Evolutionary conservation across 2,329 filamentous ascomycete genomes (phyloP).

Genomic region (Verticillium tricorpus): DNA sequence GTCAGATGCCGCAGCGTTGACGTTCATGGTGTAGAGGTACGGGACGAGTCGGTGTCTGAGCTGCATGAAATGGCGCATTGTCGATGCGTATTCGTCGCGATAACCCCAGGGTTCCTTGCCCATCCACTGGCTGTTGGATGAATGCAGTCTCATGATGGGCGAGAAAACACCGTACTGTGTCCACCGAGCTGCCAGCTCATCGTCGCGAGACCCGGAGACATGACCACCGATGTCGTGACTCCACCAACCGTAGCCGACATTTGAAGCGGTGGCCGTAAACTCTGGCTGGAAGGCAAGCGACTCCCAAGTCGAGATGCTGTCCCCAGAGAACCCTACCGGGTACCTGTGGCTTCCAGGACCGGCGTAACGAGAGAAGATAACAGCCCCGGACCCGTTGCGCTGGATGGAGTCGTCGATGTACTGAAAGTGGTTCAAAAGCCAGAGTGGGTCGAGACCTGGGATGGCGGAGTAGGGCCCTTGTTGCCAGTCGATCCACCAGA

Average conservation of each 20-base stretch:
- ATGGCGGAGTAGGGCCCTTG: slow-evolving; percentile 52
- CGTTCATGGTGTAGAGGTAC: slow-evolving; percentile 56
- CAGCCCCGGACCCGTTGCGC: slow-evolving; percentile 34
- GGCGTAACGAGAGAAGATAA: slow-evolving; percentile 58
- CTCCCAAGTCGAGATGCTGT: slow-evolving; percentile 55
- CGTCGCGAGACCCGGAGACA: slow-evolving; percentile 48
- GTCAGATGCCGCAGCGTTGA: slow-evolving; percentile 34
- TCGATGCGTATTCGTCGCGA: slow-evolving; percentile 35
- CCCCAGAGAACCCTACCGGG: slow-evolving; percentile 61
- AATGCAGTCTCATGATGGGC: slow-evolving; percentile 58
- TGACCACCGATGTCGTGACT: slow-evolving; percentile 68
- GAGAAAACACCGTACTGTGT: slow-evolving; percentile 58
- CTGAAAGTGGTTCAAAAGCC: slow-evolving; percentile 62
- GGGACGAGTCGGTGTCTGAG: slow-evolving; percentile 56
- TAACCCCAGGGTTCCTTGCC: slow-evolving; percentile 60
- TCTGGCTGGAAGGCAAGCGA: slow-evolving; percentile 61
- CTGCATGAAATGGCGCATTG: slow-evolving; percentile 45
- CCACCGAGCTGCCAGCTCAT: slow-evolving; percentile 57
- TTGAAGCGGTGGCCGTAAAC: slow-evolving; percentile 61
- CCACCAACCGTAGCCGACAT: slow-evolving; percentile 67
- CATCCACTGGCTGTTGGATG: slow-evolving; percentile 51
- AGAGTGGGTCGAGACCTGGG: slow-evolving; percentile 54
- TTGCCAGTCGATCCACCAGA: slow-evolving; percentile 68
- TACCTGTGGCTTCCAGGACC: slow-evolving; percentile 61
- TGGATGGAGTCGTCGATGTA: slow-evolving; percentile 45